Base-by-base conservation (phyloP, 2,329 filamentous ascomycete genomes). In the Curvularia spicifera region DNA sequence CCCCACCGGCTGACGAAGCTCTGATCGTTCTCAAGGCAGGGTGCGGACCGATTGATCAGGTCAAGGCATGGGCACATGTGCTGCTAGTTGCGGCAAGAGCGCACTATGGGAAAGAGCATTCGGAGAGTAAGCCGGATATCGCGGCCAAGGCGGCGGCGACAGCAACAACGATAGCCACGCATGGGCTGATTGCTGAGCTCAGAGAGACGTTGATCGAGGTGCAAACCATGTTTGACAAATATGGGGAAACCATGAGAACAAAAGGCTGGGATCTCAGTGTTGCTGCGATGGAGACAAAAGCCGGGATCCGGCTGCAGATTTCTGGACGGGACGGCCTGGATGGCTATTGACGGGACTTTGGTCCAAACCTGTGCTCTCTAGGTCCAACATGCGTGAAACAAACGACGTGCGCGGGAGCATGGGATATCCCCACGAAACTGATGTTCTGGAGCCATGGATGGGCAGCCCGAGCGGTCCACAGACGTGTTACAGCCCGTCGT, bases 181-280 rank as follows among this genome's bases (percentile, higher is more conserved):
- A 76, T 48, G 79, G 78, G 5, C 77, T 85, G 33, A 18, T 50
- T 43, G 71, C 81, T 70, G 78, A 79, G 58, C 63, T 78, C 49
- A 66, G 77, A 56, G 61, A 67, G 44, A 77, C 78, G 46, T 66
- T 83, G 58, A 72, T 76, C 46, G 65, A 77, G 42, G 69, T 76
- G 8, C 66, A 67, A 7, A 69, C 69, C 9, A 75, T 81, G 47
- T 85, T 89, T 71, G 71, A 77, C 62, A 65, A 75, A 69, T 72
- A 80, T 80, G 56, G 78, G 51, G 60, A 75, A 60, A 63, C 76
- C 60, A 60, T 87, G 53, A 70, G 65, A 57, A 72, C 73, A 33
- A 78, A 68, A 31, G 89, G 89, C 0, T 93, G 90, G 90, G 85
- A 93, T 75, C 66, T 90, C 46, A 79, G 85, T 55, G 81, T 81